Conservation (phyloP, 495 filamentous ascomycete genomes). For the Aspergillus hancockii region DNA sequence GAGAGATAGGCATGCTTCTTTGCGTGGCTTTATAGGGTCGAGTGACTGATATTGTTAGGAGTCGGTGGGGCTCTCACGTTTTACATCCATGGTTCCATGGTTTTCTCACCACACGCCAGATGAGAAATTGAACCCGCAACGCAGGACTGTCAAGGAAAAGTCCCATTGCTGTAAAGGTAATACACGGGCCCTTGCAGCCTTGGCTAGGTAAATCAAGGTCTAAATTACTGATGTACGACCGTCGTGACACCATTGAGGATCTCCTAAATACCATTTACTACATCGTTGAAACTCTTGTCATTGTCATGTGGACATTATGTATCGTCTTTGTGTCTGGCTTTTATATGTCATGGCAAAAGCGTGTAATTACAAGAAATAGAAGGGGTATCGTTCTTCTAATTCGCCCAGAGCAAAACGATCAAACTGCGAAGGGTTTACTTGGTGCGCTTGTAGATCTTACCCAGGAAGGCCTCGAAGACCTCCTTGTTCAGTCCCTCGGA, state of each 20-base stretch:
- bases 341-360: neutral
- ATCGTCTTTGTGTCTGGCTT: neutral
- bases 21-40: too few species aligned
- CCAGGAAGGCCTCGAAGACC: constrained; percentile 86
- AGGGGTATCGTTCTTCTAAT: constrained; percentile 23
- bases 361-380: neutral
- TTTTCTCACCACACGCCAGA: neutral
- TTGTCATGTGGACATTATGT: neutral
- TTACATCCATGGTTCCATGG: neutral
- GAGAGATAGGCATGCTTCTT: too few species aligned
- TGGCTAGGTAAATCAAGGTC: neutral
- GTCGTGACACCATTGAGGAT: neutral
- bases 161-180: neutral
- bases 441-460: constrained; percentile 96
- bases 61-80: neutral
- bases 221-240: neutral
- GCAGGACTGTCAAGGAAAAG: neutral
- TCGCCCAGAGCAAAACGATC: constrained; percentile 5
- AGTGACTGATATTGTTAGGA: neutral
- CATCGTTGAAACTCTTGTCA: neutral
- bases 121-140: neutral
- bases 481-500: constrained; percentile 81
- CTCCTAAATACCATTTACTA: neutral
- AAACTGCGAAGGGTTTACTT: constrained; percentile 55
- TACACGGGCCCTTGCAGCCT: neutral